A percentile compares a stretch with the other conserved stretches of the same genome.
phyloP scores from a whole-genome alignment of 371 early-diverging fungal genomes.

The Mucor plumbeus region DNA sequence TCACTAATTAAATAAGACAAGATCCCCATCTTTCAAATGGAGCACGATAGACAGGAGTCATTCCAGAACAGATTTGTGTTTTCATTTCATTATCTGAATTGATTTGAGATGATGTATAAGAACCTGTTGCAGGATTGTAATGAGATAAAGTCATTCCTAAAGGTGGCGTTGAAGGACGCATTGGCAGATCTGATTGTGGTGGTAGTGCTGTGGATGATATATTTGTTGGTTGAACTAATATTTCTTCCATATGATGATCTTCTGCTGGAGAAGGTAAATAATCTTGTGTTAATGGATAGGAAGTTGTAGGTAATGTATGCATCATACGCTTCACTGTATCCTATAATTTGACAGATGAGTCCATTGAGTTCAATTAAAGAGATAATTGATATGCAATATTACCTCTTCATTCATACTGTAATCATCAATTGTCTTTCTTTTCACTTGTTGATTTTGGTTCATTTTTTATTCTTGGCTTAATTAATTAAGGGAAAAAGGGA shows the following conservation, averaged over 20 bases:
- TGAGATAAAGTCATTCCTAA: slow-evolving; percentile 56
- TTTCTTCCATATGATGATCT: neutral
- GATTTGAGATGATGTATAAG: slow-evolving; percentile 42
- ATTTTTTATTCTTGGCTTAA: neutral
- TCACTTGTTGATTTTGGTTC: neutral
- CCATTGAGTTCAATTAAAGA: neutral
- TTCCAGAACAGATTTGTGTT: slow-evolving; percentile 47
- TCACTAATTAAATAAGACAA: slow-evolving; percentile 32
- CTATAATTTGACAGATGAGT: neutral
- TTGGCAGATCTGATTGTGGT: slow-evolving; percentile 11
- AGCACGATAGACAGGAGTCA: slow-evolving; percentile 50
- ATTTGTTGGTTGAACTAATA: neutral
- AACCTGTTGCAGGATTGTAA: slow-evolving; percentile 40
- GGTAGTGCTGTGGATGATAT: neutral
- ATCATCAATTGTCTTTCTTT: slow-evolving; percentile 4
- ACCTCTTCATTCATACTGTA: neutral
- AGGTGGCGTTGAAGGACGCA: slow-evolving; percentile 50
- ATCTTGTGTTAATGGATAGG: neutral
- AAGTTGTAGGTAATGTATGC: neutral
- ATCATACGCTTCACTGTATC: slow-evolving; percentile 1
- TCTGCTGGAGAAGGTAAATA: neutral
- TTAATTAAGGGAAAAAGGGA: neutral
- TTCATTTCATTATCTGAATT: slow-evolving; percentile 35
- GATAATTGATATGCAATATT: neutral
- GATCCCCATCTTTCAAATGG: slow-evolving; percentile 59